Evolutionary conservation across 441 rosid species (phyloP).

Genomic region (Populus hybrid): DNA sequence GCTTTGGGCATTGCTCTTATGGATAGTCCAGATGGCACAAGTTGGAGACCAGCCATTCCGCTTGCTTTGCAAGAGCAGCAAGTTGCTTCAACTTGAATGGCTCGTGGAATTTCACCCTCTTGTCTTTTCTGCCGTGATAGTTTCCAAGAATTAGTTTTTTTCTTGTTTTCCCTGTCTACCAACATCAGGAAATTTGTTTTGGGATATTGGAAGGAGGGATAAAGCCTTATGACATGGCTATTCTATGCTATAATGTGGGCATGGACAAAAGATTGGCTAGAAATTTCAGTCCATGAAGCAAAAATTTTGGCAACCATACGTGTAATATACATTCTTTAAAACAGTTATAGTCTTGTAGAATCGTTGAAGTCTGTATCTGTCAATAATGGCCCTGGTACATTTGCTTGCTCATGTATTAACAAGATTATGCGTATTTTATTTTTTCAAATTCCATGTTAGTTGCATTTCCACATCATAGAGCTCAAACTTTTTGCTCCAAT

Average conservation of each 20-base stretch:
- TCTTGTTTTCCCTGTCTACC: neutral
- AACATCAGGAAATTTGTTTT: slow-evolving; percentile 2
- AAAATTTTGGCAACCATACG: neutral
- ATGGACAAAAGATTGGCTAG: neutral
- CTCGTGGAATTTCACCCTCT: neutral
- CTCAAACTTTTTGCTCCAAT: neutral
- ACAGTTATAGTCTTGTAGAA: neutral
- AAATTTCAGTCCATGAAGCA: neutral
- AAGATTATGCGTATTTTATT: too few relatives aligned
- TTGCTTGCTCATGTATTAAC: too few relatives aligned
- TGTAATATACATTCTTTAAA: slow-evolving; percentile 10
- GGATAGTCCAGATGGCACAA: slow-evolving; percentile 86
- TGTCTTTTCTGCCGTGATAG: neutral
- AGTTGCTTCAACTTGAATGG: slow-evolving; percentile 27
- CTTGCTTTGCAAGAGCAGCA: slow-evolving; percentile 63
- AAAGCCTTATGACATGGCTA: neutral
- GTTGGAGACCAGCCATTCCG: slow-evolving; percentile 94
- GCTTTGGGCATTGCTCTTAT: slow-evolving; percentile 73
- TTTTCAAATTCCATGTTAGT: neutral
- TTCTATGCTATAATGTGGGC: neutral
- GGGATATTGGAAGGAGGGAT: neutral
- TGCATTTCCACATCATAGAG: neutral
- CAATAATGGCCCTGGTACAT: neutral
- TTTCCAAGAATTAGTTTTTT: neutral
- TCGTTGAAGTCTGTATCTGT: neutral